Evolutionary conservation across 345 rosid species (phyloP).

Genomic region (Anastatica hierochuntica): DNA sequence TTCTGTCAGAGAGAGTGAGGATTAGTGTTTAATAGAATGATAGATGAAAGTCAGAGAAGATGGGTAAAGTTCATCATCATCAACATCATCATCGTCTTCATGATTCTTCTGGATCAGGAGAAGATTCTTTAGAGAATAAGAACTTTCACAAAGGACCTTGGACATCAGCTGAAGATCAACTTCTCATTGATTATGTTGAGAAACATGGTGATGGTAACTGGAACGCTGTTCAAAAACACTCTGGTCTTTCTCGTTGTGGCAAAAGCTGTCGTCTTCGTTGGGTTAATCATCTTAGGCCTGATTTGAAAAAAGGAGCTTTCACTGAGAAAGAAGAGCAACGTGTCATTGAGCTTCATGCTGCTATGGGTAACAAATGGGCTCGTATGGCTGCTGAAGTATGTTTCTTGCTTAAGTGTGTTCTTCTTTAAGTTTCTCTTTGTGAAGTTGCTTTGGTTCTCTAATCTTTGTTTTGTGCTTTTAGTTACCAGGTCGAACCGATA

Average conservation of each 20-base stretch:
- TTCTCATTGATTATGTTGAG: conserved; percentile 39
- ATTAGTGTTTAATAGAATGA: no score
- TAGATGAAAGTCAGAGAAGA: neutral
- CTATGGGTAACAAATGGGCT: conserved; percentile 50
- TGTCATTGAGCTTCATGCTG: conserved; percentile 46
- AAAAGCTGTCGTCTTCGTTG: conserved; percentile 65
- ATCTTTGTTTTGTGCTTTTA: conserved; percentile 5
- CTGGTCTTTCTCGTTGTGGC: conserved; percentile 51
- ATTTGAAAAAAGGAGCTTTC: conserved; percentile 46
- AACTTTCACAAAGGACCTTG: conserved; percentile 47
- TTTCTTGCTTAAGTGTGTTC: neutral
- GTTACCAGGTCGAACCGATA: conserved; percentile 68
- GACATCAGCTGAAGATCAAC: conserved; percentile 45
- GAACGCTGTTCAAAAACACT: conserved; percentile 57
- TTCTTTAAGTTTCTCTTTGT: no score
- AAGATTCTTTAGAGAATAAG: neutral
- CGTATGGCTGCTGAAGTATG: conserved; percentile 46
- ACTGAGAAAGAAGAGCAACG: conserved; percentile 38
- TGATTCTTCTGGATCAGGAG: conserved; percentile 18
- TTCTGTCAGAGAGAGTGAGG: no score
- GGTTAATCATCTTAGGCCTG: conserved; percentile 57
- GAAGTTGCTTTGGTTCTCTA: neutral
- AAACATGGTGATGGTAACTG: conserved; percentile 61
- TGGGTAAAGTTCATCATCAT: conserved; percentile 5
- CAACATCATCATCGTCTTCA: neutral